Evolutionary conservation across 2,329 filamentous ascomycete genomes (phyloP), one percentile per base, ranked within the genome.

Genomic region (Alternaria dauci): DNA sequence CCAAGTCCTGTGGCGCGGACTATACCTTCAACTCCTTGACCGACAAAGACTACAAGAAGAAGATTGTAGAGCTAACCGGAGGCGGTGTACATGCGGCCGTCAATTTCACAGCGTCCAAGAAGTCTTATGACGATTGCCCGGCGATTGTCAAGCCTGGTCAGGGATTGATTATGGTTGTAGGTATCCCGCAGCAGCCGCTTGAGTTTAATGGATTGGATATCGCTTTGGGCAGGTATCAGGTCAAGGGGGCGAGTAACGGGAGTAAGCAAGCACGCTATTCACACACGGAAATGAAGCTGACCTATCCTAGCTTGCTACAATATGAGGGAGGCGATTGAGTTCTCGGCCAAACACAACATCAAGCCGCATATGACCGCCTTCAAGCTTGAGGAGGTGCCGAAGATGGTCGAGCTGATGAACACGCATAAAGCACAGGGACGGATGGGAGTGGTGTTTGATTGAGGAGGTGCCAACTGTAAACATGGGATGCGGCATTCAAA

Each of bases 281-380:
- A 8, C 2, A 20, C 1, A 5, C 16, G 18, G 14, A 20, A 2
- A 8, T 8, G 39, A 39, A 82, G 81, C n/a, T 83, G 73, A 62
- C 67, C 82, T 30, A 65, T 78, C 75, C 26, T 80, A 82, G 52
- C 78, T 73, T 44, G 75, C 52, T 73, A 76, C 57, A 77, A 77
- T 38, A 75, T 77, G 74, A 66, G 67, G 26, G 62, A 69, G 39
- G 72, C 71, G 6, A 75, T 77, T 44, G 72, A 76, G 55, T 77
- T 77, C 52, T 71, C 67, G 32, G 70, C 74, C 9, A 75, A 78
- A 51, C 72, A 77, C 30, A 67, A 71, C 42, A 75, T 77, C 18
- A 70, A 70, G 61, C 69, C 73, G 20, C 73, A 75, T 52, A 51
- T 76, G 57, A 71, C 67, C 16, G 60, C 58, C 8, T 77, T 68